These are phyloP conservation scores for Haplosporangium sp. DNA, from an alignment of 371 early-diverging fungal species.

Conservation along the genomic window DNA sequence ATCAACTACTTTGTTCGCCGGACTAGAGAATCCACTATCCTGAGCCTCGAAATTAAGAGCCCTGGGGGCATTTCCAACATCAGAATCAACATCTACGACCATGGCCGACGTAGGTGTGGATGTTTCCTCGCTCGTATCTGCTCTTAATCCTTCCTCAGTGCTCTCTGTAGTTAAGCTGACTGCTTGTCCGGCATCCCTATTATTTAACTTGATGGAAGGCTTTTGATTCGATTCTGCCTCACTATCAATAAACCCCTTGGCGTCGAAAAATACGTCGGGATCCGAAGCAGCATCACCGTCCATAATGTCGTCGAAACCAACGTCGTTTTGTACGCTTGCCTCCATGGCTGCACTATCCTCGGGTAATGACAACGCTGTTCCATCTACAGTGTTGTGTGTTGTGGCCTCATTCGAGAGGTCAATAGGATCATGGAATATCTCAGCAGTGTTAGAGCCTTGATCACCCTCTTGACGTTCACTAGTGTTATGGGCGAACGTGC, in stretches of 20 bases:
- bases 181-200: neutral
- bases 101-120: neutral
- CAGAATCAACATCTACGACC: neutral
- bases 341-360: neutral
- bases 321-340: neutral
- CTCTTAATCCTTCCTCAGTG: neutral
- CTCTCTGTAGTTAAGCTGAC: neutral
- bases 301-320: slow-evolving; percentile 13
- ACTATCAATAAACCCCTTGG: slow-evolving; percentile 41
- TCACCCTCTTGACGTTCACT: neutral
- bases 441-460: neutral
- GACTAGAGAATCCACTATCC: neutral
- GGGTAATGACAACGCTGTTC: neutral
- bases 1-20: neutral
- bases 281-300: slow-evolving; percentile 36
- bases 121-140: neutral
- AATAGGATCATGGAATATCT: slow-evolving; percentile 13
- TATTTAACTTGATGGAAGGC: neutral
- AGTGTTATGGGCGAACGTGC: neutral
- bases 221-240: slow-evolving; percentile 24
- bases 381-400: too few relatives aligned
- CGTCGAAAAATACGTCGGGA: slow-evolving; percentile 50
- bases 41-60: neutral
- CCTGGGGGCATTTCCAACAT: neutral
- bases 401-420: neutral